Evolutionary conservation across 495 filamentous ascomycete species (phyloP), one percentile per base, ranked within the genome.

Genomic region (Penicillium subrubescens): DNA sequence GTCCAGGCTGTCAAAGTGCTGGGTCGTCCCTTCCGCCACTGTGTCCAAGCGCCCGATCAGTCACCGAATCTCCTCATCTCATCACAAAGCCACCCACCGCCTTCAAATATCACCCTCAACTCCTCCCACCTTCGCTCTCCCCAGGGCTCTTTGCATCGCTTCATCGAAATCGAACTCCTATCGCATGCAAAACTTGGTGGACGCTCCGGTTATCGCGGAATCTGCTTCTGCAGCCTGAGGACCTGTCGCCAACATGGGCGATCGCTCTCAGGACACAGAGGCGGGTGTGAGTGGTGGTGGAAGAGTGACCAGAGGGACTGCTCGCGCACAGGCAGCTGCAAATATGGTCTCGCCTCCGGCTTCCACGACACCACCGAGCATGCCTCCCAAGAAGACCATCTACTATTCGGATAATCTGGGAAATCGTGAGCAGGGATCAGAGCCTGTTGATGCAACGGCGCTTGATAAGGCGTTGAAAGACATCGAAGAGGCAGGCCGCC

Each of bases 401-500:
- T 71, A 76, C 43, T 81, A 78, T 57, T 75, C 73, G 14, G 79
- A 80, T 54, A 61, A 76, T 54, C 58, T 63, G 27, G 72, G 67
- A 0, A 70, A 63, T 37, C 72, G 60, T 27, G 68, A 73, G 51
- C 78, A 75, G 48, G 78, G 72, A 33, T 86, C 85, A 27, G 86
- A 87, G 56, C 79, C 87, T 1, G 77, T 90, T 35, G 88, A 90
- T 74, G 74, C 89, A 17, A 74, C 74, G 63, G 86, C 83, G n/a
- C 74, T 92, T 41, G 84, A 81, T 56, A 87, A 83, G 72, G 88
- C 87, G 5, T 75, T 92, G 66, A 85, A 86, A 70, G 82, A 86
- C 48, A 85, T 86, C 68, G 88, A 90, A 63, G 81, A 89, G 35
- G 83, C 81, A n/a, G 87, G 83, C 10, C 76, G 77, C 70, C 78